Evolutionary conservation across 495 filamentous ascomycete genomes (phyloP).

Genomic region (Achaetomiella virescens): DNA sequence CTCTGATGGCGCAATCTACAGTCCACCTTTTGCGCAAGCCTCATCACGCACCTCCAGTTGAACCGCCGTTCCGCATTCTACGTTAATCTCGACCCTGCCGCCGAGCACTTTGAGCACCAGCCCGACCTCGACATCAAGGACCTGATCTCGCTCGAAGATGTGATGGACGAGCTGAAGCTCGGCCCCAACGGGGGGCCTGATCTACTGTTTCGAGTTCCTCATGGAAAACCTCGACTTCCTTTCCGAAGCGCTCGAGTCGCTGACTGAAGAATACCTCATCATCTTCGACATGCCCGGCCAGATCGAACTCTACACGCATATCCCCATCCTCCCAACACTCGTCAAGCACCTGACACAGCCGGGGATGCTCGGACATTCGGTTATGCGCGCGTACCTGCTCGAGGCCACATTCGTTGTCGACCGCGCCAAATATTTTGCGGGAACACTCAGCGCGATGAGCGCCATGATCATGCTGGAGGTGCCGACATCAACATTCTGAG

Average conservation of each 20-base stretch:
- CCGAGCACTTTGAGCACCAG: constrained; percentile 83
- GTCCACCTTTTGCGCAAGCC: constrained; percentile 89
- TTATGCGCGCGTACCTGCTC: constrained; percentile 91
- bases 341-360: constrained; percentile 71
- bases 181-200: constrained; percentile 91
- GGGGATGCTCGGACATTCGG: constrained; percentile 77
- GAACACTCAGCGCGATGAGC: constrained; percentile 91
- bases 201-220: constrained; percentile 96
- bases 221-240: constrained; percentile 96
- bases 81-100: constrained; percentile 95
- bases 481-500: constrained; percentile 86
- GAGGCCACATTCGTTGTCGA: constrained; percentile 94
- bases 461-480: constrained; percentile 98
- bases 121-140: constrained; percentile 97
- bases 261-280: constrained; percentile 91
- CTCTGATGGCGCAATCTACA: constrained; percentile 26
- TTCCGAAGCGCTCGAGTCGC: constrained; percentile 73
- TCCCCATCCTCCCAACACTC: constrained; percentile 84
- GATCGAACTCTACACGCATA: constrained; percentile 97
- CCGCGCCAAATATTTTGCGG: constrained; percentile 93
- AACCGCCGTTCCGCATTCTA: constrained; percentile 87
- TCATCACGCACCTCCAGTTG: constrained; percentile 85
- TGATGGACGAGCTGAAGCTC: constrained; percentile 93
- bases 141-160: constrained; percentile 90
- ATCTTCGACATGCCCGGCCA: constrained; percentile 98